These are phyloP conservation scores for Colletotrichum liaoningense DNA, from an alignment of 2,329 filamentous ascomycete species.

Conservation along the genomic window DNA sequence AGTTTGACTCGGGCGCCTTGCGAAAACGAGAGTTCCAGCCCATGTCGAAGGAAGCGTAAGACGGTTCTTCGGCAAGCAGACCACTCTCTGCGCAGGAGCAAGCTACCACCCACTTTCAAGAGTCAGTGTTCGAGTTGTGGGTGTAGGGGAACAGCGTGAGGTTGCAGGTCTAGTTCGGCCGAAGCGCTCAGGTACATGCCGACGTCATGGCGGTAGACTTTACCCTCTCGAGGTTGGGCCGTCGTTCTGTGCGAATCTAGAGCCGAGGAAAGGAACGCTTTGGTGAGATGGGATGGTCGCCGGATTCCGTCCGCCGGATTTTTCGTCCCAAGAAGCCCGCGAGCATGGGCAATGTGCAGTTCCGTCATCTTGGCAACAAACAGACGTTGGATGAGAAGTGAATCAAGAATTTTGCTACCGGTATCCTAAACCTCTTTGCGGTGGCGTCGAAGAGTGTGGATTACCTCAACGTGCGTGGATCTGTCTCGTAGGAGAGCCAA, in stretches of 20 bases:
- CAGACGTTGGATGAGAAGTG: not conserved
- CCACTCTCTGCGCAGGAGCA: not conserved
- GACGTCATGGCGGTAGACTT: constrained; percentile 25
- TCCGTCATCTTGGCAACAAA: constrained; percentile 1
- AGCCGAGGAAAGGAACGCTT: not conserved
- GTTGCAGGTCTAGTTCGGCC: constrained; percentile 23
- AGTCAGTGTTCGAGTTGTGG: not conserved
- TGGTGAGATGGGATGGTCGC: constrained; percentile 10
- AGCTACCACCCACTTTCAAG: too few species aligned
- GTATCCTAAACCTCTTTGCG: not conserved
- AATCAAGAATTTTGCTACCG: not conserved
- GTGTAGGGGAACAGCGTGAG: not conserved
- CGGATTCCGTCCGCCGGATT: not conserved
- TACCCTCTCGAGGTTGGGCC: not conserved
- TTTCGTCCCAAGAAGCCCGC: constrained; percentile 12
- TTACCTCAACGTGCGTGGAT: not conserved
- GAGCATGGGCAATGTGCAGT: not conserved
- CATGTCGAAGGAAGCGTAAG: not conserved
- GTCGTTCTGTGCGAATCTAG: not conserved
- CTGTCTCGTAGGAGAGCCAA: constrained; percentile 18
- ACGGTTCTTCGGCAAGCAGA: not conserved
- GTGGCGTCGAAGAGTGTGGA: constrained; percentile 16
- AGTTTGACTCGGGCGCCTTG: not conserved
- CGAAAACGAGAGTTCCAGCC: constrained; percentile 4
- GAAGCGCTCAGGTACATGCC: constrained; percentile 20